These are phyloP conservation scores for Annona squamosa DNA, from an alignment of 164 flowering plant genomes.

Conservation along the genomic window DNA sequence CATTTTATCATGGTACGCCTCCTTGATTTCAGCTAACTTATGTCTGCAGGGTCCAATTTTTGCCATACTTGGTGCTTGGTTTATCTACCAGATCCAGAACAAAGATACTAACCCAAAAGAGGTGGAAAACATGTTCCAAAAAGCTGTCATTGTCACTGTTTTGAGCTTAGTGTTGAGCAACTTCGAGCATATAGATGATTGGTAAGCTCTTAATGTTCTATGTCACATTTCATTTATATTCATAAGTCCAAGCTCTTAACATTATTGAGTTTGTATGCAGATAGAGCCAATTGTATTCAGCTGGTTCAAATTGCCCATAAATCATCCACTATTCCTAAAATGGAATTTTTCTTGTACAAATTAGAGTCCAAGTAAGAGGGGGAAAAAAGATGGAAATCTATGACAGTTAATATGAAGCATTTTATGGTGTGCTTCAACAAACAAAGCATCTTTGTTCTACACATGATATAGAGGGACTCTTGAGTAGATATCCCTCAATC, in stretches of 20 bases:
- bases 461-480: neutral
- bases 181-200: conserved; percentile 59
- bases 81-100: conserved; percentile 53
- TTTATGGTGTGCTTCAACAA: neutral
- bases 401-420: neutral
- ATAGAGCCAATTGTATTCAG: too few species aligned
- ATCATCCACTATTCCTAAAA: neutral
- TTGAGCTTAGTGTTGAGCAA: conserved; percentile 39
- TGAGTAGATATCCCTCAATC: neutral
- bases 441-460: neutral
- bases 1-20: neutral
- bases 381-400: too few species aligned
- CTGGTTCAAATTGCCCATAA: too few species aligned
- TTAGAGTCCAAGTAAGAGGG: neutral
- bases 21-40: neutral
- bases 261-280: too few species aligned
- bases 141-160: conserved; percentile 46
- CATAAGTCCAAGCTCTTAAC: neutral
- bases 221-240: neutral
- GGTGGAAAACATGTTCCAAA: conserved; percentile 45
- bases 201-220: conserved; percentile 28
- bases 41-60: conserved; percentile 57
- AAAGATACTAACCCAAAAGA: conserved; percentile 38
- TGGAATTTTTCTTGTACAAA: neutral
- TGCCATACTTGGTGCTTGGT: conserved; percentile 71